Percentiles rank a stretch among this genome's conserved stretches.
Evolutionary conservation across 2,329 filamentous ascomycete genomes (phyloP).

Genomic region (Penicillium sp.): DNA sequence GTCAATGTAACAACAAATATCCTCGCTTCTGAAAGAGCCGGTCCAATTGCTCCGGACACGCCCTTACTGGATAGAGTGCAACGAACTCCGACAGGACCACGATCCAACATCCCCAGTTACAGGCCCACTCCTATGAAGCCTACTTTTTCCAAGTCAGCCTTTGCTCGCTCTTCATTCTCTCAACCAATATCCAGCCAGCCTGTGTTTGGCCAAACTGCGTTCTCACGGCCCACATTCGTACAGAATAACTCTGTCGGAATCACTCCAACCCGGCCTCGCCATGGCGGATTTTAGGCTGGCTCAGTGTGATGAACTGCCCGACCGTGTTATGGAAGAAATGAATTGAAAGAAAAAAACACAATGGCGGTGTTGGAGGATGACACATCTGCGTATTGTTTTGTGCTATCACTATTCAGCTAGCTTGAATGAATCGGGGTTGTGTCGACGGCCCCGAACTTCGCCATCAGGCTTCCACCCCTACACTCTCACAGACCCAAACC

Average conservation of each 20-base stretch:
- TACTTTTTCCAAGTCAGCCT: too few species aligned
- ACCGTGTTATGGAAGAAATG: background rate
- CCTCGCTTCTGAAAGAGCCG: fast-evolving
- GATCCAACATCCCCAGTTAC: background rate
- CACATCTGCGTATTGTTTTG: background rate
- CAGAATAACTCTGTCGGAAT: too few species aligned
- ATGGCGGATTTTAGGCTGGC: too few species aligned
- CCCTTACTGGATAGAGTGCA: background rate
- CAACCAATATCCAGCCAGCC: background rate
- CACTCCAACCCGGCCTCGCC: background rate
- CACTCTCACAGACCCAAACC: background rate
- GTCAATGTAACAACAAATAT: background rate
- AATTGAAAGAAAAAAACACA: background rate
- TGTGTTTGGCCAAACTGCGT: background rate
- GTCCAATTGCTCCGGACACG: background rate
- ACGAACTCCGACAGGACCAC: background rate
- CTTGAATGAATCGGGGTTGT: background rate
- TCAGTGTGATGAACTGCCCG: background rate
- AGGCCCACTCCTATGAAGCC: background rate
- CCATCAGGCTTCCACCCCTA: background rate
- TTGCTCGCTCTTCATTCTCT: too few species aligned
- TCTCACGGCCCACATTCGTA: background rate
- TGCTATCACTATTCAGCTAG: background rate
- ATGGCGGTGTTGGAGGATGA: background rate
- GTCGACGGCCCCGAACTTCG: background rate